Evolutionary conservation across 495 filamentous ascomycete species (phyloP), one percentile per base, ranked within the genome.

Genomic region (Jackrogersella multiformis): DNA sequence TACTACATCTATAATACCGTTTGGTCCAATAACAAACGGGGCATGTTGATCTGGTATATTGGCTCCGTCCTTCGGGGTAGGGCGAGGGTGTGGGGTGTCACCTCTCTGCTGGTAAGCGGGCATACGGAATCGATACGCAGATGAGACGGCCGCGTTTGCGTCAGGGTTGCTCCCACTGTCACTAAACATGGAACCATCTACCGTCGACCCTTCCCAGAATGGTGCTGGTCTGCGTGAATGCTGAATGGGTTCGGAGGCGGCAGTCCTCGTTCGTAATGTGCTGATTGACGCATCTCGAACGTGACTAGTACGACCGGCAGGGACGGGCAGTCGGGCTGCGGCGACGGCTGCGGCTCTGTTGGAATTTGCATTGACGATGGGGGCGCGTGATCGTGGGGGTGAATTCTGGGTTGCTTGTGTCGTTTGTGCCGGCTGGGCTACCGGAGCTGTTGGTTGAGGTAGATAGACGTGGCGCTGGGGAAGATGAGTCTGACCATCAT

Each of bases 151-250:
- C 49, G 70, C 20, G 55, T 59, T 73, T 52, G 73, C 56, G 42
- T 75, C 73, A 69, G 36, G 54, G 39, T 73, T 75, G 59, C 73
- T 75, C 65, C 64, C 59, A 45, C 67, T 67, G 51, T 75, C 73
- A 54, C 73, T 75, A 67, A 75, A 75, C 61, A 69, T 64, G 38
- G 73, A 75, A 2, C 73, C 73, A 20, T 73, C 73, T 42, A 68
- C 69, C 13, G 73, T 75, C 18, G 73, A 75, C 18, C 67, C 73
- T 42, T 75, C 73, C 73, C 73, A 75, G 38, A 75, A 75, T 38
- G 73, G 72, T 28, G 56, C 59, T 41, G 60, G 52, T 13, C 58
- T 61, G 56, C 56, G 63, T 13, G 67, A 61, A 51, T 66, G 59
- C 36, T 73, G 73, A 35, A 69, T 45, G 6, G 70, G 64, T 18